These are phyloP conservation scores for Erysimum pusillum DNA, from an alignment of 441 rosid genomes.

Conservation along the genomic window DNA sequence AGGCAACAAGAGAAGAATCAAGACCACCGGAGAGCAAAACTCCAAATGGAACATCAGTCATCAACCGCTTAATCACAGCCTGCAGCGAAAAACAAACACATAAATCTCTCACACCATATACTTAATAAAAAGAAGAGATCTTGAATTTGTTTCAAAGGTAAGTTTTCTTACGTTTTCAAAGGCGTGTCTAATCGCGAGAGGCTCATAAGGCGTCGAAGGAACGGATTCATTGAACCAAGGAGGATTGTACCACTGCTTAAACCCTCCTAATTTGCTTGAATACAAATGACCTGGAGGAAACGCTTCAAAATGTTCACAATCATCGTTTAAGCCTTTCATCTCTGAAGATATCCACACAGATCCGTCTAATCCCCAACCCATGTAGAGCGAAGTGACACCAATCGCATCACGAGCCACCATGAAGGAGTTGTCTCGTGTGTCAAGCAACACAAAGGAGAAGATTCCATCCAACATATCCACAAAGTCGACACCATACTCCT, in stretches of 20 bases:
- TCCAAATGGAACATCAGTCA: conserved; percentile 95
- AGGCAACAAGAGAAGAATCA: conserved; percentile 87
- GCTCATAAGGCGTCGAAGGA: conserved; percentile 80
- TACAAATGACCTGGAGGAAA: conserved; percentile 92
- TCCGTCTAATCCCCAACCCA: conserved; percentile 94
- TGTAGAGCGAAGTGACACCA: conserved; percentile 88
- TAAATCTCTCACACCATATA: neutral
- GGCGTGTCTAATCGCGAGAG: conserved; percentile 69
- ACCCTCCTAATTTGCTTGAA: conserved; percentile 78
- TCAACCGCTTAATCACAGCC: conserved; percentile 90
- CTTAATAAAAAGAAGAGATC: neutral
- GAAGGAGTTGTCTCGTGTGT: conserved; percentile 79
- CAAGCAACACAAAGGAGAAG: conserved; percentile 87
- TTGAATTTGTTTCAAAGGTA: neutral
- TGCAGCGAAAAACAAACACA: conserved; percentile 32
- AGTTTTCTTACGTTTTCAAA: conserved; percentile 67
- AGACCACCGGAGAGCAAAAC: conserved; percentile 91
- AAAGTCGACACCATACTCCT: conserved; percentile 83
- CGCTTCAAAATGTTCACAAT: conserved; percentile 83
- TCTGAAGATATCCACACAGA: conserved; percentile 88
- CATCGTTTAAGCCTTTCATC: conserved; percentile 81
- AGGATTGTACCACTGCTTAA: conserved; percentile 86
- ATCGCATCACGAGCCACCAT: conserved; percentile 88
- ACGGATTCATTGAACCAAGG: conserved; percentile 76
- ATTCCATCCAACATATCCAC: conserved; percentile 92